A percentile compares a stretch with the other conserved stretches of the same genome.
phyloP scores from a whole-genome alignment of 345 rosid genomes.

The Microcos paniculata region DNA sequence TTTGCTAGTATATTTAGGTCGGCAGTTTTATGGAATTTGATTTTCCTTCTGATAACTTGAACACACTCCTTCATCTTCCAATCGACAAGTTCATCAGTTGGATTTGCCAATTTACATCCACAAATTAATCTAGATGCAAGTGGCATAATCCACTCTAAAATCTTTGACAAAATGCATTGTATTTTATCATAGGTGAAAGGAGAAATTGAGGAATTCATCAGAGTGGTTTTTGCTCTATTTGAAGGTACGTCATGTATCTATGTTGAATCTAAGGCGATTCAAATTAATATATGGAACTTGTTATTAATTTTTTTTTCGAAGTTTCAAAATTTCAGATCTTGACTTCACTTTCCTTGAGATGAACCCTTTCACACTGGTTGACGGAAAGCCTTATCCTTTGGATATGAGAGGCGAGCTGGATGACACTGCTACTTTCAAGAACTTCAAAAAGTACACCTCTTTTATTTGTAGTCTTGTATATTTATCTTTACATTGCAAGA shows the following conservation, averaged over 20 bases:
- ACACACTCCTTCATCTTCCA: background rate
- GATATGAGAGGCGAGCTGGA: conserved; percentile 99
- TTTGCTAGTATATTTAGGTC: background rate
- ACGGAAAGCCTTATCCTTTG: conserved; percentile 93
- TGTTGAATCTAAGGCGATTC: background rate
- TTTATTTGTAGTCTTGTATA: background rate
- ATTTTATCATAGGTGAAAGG: conserved; percentile 49
- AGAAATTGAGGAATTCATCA: conserved; percentile 70
- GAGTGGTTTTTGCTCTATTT: conserved; percentile 65
- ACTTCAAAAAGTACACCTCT: conserved; percentile 77
- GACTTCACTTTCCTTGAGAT: conserved; percentile 98
- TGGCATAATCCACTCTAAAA: background rate
- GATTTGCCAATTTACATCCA: background rate
- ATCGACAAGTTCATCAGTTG: background rate
- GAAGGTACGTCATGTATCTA: conserved; percentile 50
- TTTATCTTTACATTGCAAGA: background rate
- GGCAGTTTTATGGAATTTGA: background rate
- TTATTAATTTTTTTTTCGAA: conserved; percentile 15
- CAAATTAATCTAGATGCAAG: background rate
- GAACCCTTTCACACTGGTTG: conserved; percentile 93
- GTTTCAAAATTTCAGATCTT: conserved; percentile 50
- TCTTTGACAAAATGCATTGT: conserved; percentile 13
- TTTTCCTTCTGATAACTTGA: conserved; percentile 2
- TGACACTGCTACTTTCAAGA: conserved; percentile 96
- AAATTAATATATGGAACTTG: conserved; percentile 4